Percentiles rank a stretch among this genome's conserved stretches.
Conservation (phyloP, 2,329 filamentous ascomycete genomes). For the Cercospora sp. region DNA sequence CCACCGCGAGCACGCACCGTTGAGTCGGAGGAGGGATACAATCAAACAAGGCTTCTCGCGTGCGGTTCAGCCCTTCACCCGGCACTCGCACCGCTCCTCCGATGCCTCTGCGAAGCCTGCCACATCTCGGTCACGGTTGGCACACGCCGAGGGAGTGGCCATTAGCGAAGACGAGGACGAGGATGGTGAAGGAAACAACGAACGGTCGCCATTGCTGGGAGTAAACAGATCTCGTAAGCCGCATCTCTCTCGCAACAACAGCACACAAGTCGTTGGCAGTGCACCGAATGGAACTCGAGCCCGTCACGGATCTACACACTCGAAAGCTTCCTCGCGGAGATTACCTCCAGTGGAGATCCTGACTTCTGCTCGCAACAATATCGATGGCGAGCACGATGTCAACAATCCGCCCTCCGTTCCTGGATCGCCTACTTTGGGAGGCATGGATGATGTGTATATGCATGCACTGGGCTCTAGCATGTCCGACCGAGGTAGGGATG, state of each 20-base stretch:
- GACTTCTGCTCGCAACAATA: slow-evolving; percentile 18
- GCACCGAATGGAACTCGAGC: slow-evolving; percentile 36
- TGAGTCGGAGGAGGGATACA: slow-evolving; percentile 47
- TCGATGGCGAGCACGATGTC: slow-evolving; percentile 51
- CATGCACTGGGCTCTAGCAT: slow-evolving; percentile 59
- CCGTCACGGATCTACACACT: slow-evolving; percentile 33
- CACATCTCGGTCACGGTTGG: slow-evolving; percentile 8
- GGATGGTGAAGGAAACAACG: slow-evolving; percentile 51
- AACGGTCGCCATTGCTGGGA: slow-evolving; percentile 55
- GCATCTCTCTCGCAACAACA: slow-evolving; percentile 34
- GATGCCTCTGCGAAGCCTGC: slow-evolving; percentile 21
- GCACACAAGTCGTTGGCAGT: slow-evolving; percentile 24
- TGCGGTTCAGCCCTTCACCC: slow-evolving; percentile 32
- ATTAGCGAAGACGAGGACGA: slow-evolving; percentile 49
- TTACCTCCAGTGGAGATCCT: slow-evolving; percentile 15
- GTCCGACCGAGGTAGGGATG: slow-evolving; percentile 46
- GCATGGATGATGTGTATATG: slow-evolving; percentile 66
- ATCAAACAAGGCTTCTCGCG: slow-evolving; percentile 40
- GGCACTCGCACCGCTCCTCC: slow-evolving; percentile 28
- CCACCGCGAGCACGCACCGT: slow-evolving; percentile 61
- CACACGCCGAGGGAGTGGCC: slow-evolving; percentile 14
- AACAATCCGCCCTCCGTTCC: slow-evolving; percentile 67
- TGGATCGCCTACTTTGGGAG: slow-evolving; percentile 57
- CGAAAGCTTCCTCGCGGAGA: slow-evolving; percentile 31
- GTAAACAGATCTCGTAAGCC: slow-evolving; percentile 36